Conservation (phyloP, 23 red algal species). For the Chondrus crispus region DNA sequence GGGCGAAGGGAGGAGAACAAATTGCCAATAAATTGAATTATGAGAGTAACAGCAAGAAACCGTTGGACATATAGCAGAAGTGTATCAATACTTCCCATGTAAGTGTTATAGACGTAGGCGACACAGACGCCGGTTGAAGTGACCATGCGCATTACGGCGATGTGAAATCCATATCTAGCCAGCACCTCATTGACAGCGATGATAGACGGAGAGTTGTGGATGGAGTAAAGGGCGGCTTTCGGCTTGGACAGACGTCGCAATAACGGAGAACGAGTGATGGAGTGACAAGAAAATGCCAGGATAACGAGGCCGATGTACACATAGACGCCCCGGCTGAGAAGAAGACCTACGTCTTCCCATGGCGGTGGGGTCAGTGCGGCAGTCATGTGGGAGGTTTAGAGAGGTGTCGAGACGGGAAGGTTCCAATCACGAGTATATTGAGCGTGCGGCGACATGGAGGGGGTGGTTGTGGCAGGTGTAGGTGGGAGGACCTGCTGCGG, state of each 20-base stretch:
- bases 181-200: background rate
- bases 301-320: conserved; percentile 43
- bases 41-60: conserved; percentile 9
- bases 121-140: conserved; percentile 45
- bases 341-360: conserved; percentile 28
- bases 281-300: background rate
- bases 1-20: conserved; percentile 1
- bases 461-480: background rate
- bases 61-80: conserved; percentile 10
- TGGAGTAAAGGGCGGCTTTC: background rate
- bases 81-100: conserved; percentile 34
- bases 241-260: background rate
- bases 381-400: background rate
- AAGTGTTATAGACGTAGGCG: conserved; percentile 66
- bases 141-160: conserved; percentile 58
- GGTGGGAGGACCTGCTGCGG: too few species aligned
- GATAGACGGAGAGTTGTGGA: background rate
- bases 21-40: conserved; percentile 21
- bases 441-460: background rate
- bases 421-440: background rate
- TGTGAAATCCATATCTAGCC: background rate
- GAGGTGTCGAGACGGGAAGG: background rate
- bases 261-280: background rate
- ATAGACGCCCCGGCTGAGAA: conserved; percentile 19
- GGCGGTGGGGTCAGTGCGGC: conserved; percentile 18